Evolutionary conservation across 1,284 basidiomycete genomes (phyloP), one percentile per base, ranked within the genome.

Genomic region (Heterobasidion parviporum): DNA sequence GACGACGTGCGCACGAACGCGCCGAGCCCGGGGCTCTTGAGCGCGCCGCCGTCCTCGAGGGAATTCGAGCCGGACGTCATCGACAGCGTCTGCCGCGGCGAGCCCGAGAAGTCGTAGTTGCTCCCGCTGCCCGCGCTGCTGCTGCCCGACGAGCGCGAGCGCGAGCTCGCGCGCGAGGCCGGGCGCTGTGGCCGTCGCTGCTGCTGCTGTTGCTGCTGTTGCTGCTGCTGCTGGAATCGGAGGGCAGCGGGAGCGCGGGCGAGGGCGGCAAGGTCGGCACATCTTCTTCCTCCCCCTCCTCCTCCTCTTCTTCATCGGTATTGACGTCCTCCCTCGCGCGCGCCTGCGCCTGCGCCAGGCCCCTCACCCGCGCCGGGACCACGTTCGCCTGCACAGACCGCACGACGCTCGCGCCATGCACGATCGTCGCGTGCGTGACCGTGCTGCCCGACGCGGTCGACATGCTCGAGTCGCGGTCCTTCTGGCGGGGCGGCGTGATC

Each of bases 371-470:
- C 3, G 54, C 50, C 9, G 38, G 35, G 10, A 80, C 67, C 10
- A 82, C 70, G 55, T 75, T 77, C 8, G 79, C 80, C 7, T 75
- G 71, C 8, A 75, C 74, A 51, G 72, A 66, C 53, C 75, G 70
- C 20, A 73, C 75, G 36, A 76, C 63, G 33, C 68, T 67, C 33
- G 71, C 73, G 8, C n/a, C 46, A 10, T 47, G 16, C 10, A 72
- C 65, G 54, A 82, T 72, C 8, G 76, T 79, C 9, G 74, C 77
- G 12, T 62, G 61, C 15, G 56, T 59, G 36, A 63, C 15, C 6
- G 62, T 60, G 53, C 56, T 60, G 6, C 20, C 15, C 5, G 59
- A 59, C 41, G 59, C 57, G 16, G 46, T 57, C 2, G 59, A 59
- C 49, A 57, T 50, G 15, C 55, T 57, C 14, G 61, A 62, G 38